Base-by-base conservation (phyloP, 2,329 filamentous ascomycete species). In the Nemania abortiva region DNA sequence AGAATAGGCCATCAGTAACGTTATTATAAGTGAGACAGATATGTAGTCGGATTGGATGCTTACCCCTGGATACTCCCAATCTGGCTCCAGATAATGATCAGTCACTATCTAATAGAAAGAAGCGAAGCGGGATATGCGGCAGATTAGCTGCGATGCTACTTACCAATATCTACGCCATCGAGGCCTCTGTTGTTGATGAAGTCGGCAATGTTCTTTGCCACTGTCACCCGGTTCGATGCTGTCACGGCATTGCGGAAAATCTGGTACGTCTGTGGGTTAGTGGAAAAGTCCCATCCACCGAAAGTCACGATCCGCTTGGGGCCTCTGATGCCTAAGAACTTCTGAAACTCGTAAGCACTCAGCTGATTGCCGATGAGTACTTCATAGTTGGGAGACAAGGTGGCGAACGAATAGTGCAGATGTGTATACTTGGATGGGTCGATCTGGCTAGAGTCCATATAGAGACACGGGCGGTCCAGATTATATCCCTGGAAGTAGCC, bases 41-140 rank as follows among this genome's bases (percentile, higher is more conserved):
- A n/a, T 50, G 24, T 7, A 15, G 11, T 52, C 24, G 15, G 49
- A 29, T 52, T 52, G 10, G 22, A 3, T 27, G 9, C 49, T 29
- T 52, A 52, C 3, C 71, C 74, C 80, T 0, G 84, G 84, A 65
- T 82, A 85, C 58, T 86, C 83, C 84, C 84, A 85, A 66, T 85
- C 53, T 50, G 24, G 47, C 47, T 24, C 47, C 6, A 11, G 20
- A 50, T 50, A 50, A 50, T 50, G 20, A 50, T 50, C 7, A 50
- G 47, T 50, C 6, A 50, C 47, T 27, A 11, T 24, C 10, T 7
- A 45, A 45, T 15, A 15, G 13, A 45, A 45, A 45, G 39, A 45
- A 45, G 13, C 39, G 18, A 45, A 45, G 39, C 6, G 18, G 47
- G n/a, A 50, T 50, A 11, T 50, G 47, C 20, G 47, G 47, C 47